phyloP scores from a whole-genome alignment of 139 green algal genomes.

The Chlorella sp. region DNA sequence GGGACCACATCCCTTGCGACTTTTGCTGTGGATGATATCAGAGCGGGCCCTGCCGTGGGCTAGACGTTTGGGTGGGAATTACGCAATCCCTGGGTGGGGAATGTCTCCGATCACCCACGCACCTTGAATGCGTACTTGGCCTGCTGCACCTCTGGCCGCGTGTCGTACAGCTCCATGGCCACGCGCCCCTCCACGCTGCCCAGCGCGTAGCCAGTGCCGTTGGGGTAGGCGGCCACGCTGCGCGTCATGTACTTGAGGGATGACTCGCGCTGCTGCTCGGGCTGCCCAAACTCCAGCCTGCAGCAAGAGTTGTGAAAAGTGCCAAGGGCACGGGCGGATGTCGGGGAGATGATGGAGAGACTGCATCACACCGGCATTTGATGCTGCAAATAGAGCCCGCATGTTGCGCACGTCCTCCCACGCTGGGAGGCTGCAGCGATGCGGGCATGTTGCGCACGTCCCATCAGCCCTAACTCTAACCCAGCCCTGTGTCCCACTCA shows the following conservation, averaged over 20 bases:
- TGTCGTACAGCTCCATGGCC: conserved; percentile 38
- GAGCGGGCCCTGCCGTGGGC: not conserved
- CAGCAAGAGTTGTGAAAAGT: too few species aligned
- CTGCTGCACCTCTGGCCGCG: conserved; percentile 23
- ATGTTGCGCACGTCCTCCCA: too few species aligned
- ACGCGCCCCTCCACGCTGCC: conserved; percentile 83
- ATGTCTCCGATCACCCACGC: too few species aligned
- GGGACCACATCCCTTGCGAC: not conserved
- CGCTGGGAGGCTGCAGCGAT: not conserved
- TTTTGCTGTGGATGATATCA: not conserved
- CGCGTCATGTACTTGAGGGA: conserved; percentile 85
- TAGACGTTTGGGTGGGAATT: not conserved
- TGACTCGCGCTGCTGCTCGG: conserved; percentile 65
- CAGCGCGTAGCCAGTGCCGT: conserved; percentile 72
- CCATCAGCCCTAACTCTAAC: not conserved
- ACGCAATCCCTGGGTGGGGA: not conserved
- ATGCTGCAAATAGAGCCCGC: not conserved
- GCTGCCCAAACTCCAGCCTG: conserved; percentile 25
- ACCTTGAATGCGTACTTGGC: conserved; percentile 89
- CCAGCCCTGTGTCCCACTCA: conserved; percentile 14
- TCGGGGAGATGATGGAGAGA: too few species aligned
- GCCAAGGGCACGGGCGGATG: too few species aligned
- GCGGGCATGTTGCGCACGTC: too few species aligned
- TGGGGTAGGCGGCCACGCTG: conserved; percentile 62
- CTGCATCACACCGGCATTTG: too few species aligned